Base-by-base conservation (phyloP, 2,329 filamentous ascomycete genomes). In the Emmonsiellopsis sp. region DNA sequence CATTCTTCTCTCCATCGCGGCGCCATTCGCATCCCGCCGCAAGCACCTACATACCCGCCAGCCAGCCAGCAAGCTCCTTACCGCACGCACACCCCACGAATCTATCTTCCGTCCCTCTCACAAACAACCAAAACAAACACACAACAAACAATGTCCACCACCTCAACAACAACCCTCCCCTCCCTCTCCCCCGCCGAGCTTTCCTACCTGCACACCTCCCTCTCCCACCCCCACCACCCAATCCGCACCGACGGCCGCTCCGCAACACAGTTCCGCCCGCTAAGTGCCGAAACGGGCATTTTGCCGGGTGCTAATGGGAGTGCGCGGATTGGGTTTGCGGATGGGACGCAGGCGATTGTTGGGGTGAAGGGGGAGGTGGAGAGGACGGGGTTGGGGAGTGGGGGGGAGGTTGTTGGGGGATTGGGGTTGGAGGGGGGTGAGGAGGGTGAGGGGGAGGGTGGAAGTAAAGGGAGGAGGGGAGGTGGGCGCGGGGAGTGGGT, bases 321-420 rank as follows among this genome's bases (percentile, higher is more conserved):
- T 70, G 92, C 93, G 55, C 83, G 94, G 35, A 86, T 98, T 46
- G 95, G 92, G 61, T 94, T 97, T 67, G 84, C 90, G 3, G 93
- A 98, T 69, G 93, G 93, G 50, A 95, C 90, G 1, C 93, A 98
- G 71, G 93, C 93, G 6, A 86, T 98, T 57, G 93, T 96, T 5
- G 93, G 93, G 45, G 85, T 96, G 57, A 98, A 97, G 73, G 90
- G 89, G 0, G 92, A 97, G 73, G 88, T 97, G 3, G 90, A 95
- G 70, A 85, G 81, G 74, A 89, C 85, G 34, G 61, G 63, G 56
- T 56, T 70, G 73, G 67, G 16, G 64, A 63, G 52, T 67, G 67
- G 50, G 61, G 60, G 35, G 70, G 64, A 15, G 74, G 73, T 56
- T 66, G 72, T 67, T 41, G 59, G 60, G 5, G 54, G 59, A 31